Percentiles rank a stretch among this genome's conserved stretches.
phyloP scores from a whole-genome alignment of 164 flowering plant genomes.

The Hamamelis virginiana region DNA sequence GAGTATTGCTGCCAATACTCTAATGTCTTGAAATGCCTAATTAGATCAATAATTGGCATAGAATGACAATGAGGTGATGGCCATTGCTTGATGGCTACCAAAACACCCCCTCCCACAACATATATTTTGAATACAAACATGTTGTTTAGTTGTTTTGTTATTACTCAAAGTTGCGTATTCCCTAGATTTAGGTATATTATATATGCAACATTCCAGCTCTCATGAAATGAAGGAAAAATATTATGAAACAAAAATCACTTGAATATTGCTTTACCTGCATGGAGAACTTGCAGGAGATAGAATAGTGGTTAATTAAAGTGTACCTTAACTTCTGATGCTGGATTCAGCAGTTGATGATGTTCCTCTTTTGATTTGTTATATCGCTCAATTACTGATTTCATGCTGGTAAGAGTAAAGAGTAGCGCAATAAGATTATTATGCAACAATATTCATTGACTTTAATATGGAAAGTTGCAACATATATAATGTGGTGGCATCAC shows the following conservation, averaged over 20 bases:
- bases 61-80: too few relatives aligned
- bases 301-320: neutral
- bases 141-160: neutral
- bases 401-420: conserved; percentile 37
- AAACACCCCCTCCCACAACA: neutral
- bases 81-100: neutral
- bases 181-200: too few relatives aligned
- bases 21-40: too few relatives aligned
- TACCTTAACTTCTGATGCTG: conserved; percentile 75
- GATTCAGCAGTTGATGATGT: conserved; percentile 44
- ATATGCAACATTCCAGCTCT: neutral
- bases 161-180: neutral
- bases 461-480: neutral
- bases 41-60: too few relatives aligned
- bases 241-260: neutral
- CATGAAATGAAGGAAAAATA: neutral
- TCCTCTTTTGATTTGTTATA: conserved; percentile 59
- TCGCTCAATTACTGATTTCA: conserved; percentile 59
- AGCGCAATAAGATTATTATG: neutral
- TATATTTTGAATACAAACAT: neutral
- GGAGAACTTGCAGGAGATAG: neutral
- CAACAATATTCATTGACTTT: neutral
- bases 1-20: too few relatives aligned
- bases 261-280: neutral
- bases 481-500: neutral